Evolutionary conservation across 192 early-diverging fungal species (phyloP), one percentile per base, ranked within the genome.

Genomic region (Rhizophlyctis rosea): DNA sequence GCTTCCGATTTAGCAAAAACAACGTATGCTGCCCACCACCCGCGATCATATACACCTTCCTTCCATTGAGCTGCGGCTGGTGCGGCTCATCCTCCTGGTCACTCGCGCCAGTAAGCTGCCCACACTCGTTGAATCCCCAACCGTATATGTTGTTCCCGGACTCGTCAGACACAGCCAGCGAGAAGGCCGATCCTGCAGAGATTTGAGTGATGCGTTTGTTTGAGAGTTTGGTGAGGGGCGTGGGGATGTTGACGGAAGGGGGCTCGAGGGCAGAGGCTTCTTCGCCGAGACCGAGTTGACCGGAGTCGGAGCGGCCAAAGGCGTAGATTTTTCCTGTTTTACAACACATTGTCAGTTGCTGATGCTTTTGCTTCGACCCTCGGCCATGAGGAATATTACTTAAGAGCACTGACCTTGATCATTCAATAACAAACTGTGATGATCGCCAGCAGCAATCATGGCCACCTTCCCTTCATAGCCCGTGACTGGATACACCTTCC

Each of bases 111-210:
- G 88, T 88, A 34, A 93, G 82, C 65, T 90, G 90, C 4, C 88
- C 82, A 77, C 86, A 86, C 55, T 92, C 90, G 44, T 91, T 91
- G 66, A 87, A 95, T 25, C 95, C 95, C 93, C 95, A 98, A 9
- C 87, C 72, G 63, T 89, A 94, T 16, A 89, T 79, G 55, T 85
- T 74, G 64, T 71, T 68, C 13, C 48, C 34, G 34, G 54, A 47
- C 29, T 68, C 62, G 5, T 71, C 29, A 18, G 62, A 54, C 18
- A 79, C 67, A 34, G 77, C 77, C 4, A 73, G 63, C n/a, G 67
- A 68, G 35, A 73, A 79, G 50, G 75, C 51, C 2, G 66, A 65
- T 11, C 88, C 88, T 47, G 81, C 80, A 47, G 76, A 74, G 62
- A 94, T 76, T 47, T 74, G 70, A 13, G 50, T 60, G 9, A 87